These are phyloP conservation scores for Parsonsia alboflavescens DNA, from an alignment of 257 asterid genomes.

Conservation along the genomic window DNA sequence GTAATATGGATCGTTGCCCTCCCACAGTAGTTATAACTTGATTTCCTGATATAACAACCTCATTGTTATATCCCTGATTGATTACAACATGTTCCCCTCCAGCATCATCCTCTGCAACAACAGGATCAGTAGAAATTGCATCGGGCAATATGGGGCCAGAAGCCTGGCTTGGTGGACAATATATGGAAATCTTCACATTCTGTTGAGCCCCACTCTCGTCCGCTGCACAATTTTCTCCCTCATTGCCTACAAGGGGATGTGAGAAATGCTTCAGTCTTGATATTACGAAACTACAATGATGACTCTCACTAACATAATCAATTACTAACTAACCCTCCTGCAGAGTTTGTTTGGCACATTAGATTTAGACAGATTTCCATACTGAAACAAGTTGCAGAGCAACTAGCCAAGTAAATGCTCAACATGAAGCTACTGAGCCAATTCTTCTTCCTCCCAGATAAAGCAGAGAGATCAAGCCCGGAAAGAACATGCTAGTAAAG, in stretches of 20 bases:
- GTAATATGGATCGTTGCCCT: conserved; percentile 37
- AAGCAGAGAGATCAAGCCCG: background rate
- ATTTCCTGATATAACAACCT: conserved; percentile 43
- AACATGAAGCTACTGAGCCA: background rate
- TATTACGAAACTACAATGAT: background rate
- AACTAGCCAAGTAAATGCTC: background rate
- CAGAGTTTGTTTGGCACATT: background rate
- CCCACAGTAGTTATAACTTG: conserved; percentile 33
- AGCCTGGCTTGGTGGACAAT: conserved; percentile 18
- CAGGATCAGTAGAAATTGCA: conserved; percentile 34
- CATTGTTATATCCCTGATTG: conserved; percentile 45
- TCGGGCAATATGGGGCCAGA: conserved; percentile 19
- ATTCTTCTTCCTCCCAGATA: background rate
- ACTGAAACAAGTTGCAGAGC: background rate
- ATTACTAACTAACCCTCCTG: background rate
- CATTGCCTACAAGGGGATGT: conserved; percentile 37
- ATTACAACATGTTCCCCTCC: conserved; percentile 40
- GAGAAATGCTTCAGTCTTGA: background rate
- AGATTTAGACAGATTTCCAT: background rate
- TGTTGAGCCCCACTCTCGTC: conserved; percentile 20
- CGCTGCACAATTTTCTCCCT: conserved; percentile 21
- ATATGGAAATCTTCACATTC: conserved; percentile 32
- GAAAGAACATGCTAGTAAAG: background rate
- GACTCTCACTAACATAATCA: background rate
- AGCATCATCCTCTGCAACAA: conserved; percentile 28